Conservation (phyloP, 2,329 filamentous ascomycete genomes). For the Cryphonectria japonica region DNA sequence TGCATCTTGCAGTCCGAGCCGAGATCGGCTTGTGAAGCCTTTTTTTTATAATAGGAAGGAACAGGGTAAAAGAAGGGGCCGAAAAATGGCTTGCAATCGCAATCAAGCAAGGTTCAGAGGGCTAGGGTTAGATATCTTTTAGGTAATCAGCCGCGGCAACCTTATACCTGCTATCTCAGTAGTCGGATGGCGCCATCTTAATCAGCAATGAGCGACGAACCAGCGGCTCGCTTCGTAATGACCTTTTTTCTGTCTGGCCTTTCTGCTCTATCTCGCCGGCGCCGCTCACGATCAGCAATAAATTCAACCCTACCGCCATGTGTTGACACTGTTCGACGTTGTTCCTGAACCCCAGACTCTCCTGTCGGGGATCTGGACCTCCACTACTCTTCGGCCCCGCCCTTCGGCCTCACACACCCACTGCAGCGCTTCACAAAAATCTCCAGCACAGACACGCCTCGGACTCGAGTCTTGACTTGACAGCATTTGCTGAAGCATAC, state of each 20-base stretch:
- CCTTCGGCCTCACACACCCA: not conserved
- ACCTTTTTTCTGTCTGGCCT: not conserved
- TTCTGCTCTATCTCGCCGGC: not conserved
- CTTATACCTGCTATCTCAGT: slow-evolving; percentile 5
- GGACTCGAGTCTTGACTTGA: not conserved
- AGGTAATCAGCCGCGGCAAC: slow-evolving; percentile 3
- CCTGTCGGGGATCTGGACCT: not conserved
- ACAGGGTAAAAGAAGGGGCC: too few species aligned
- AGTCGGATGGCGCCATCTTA: slow-evolving; percentile 9
- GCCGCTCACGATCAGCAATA: not conserved
- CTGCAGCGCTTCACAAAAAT: not conserved
- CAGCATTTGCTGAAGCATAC: not conserved
- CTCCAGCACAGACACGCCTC: not conserved
- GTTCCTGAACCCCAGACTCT: not conserved
- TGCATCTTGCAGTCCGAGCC: not conserved
- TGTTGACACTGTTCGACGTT: not conserved
- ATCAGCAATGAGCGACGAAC: not conserved
- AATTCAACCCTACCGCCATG: not conserved
- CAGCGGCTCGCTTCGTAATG: not conserved
- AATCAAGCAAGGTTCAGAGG: not conserved
- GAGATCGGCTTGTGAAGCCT: not conserved
- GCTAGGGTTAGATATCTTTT: not conserved
- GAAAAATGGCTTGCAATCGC: not conserved
- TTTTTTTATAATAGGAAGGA: not conserved
- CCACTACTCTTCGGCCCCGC: not conserved